phyloP scores from a whole-genome alignment of 2,329 filamentous ascomycete species.

The Harringtonia aguacate region DNA sequence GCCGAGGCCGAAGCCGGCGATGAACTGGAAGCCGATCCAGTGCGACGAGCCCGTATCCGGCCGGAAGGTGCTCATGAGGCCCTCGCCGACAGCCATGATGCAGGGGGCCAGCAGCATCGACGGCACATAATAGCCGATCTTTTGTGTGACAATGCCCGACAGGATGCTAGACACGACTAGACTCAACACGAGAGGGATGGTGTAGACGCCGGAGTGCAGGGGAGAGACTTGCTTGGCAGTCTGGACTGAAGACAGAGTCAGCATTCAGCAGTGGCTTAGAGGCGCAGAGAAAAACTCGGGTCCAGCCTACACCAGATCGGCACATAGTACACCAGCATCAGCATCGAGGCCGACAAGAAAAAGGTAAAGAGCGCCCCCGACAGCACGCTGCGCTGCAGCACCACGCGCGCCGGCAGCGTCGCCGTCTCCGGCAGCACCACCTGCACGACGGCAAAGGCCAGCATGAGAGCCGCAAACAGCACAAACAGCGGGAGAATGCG shows the following conservation, averaged over 20 bases:
- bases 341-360: slow-evolving; percentile 38
- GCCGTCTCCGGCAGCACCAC: slow-evolving; percentile 42
- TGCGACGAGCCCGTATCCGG: slow-evolving; percentile 32
- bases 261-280: no score
- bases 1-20: slow-evolving; percentile 48
- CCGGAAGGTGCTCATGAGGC: slow-evolving; percentile 45
- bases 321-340: slow-evolving; percentile 43
- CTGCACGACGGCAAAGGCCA: slow-evolving; percentile 41
- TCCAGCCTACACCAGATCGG: slow-evolving; percentile 48
- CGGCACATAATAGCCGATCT: slow-evolving; percentile 49
- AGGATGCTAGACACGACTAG: slow-evolving; percentile 40
- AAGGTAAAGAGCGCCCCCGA: slow-evolving; percentile 34
- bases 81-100: slow-evolving; percentile 40
- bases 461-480: slow-evolving; percentile 33
- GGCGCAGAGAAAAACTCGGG: slow-evolving; percentile 16
- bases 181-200: slow-evolving; percentile 44
- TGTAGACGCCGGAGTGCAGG: slow-evolving; percentile 45
- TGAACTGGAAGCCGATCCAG: slow-evolving; percentile 51
- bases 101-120: slow-evolving; percentile 41
- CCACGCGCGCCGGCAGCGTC: slow-evolving; percentile 43
- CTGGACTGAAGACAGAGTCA: slow-evolving; percentile 30
- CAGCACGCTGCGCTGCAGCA: slow-evolving; percentile 44
- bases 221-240: slow-evolving; percentile 41
- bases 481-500: slow-evolving; percentile 43
- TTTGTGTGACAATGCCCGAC: slow-evolving; percentile 36